Evolutionary conservation across 495 filamentous ascomycete genomes (phyloP), one percentile per base, ranked within the genome.

Genomic region (Trichodelitschia bisporula): DNA sequence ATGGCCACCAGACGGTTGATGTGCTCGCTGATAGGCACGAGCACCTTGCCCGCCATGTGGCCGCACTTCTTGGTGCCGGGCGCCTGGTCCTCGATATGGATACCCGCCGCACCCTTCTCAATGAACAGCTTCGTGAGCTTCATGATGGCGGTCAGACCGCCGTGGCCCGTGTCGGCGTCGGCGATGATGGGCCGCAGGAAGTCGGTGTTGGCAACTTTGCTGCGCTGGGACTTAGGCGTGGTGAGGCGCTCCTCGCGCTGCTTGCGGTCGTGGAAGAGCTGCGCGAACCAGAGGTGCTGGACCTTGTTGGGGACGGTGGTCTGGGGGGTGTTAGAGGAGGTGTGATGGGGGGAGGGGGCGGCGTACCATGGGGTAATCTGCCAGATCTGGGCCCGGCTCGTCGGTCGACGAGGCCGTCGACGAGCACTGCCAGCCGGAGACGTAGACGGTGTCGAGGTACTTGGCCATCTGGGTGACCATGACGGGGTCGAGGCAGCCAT

Each of bases 381-480:
- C 86, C 41, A 97, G 68, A 73, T 97, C 86, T 30, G 86, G 86
- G 24, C 83, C 89, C 13, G 86, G 86, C 55, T 97, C 86, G 41
- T 97, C 77, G 6, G 79, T 76, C 1, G 80, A 67, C 14, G 83
- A 92, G 21, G 86, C 86, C 2, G 86, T 97, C 18, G 80, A 89
- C 2, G 84, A 93, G 45, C 77, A 93, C 54, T 97, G 89, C 86
- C 86, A 97, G 38, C 86, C 86, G 21, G 84, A 92, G 31, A 97
- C 82, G 45, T 97, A 97, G 49, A 97, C 79, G 21, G 89, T 97
- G 48, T 97, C 86, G 31, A 95, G 64, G 53, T 86, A 95, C 53
- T 95, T 90, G 42, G 82, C 84, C 86, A 97, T 97, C 51, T 97
- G 86, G 14, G 89, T 93, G 44, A 97, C 63, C 77, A 92, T 92